Conservation (phyloP, 2,329 filamentous ascomycete species). For the Hyphodiscus sp. region DNA sequence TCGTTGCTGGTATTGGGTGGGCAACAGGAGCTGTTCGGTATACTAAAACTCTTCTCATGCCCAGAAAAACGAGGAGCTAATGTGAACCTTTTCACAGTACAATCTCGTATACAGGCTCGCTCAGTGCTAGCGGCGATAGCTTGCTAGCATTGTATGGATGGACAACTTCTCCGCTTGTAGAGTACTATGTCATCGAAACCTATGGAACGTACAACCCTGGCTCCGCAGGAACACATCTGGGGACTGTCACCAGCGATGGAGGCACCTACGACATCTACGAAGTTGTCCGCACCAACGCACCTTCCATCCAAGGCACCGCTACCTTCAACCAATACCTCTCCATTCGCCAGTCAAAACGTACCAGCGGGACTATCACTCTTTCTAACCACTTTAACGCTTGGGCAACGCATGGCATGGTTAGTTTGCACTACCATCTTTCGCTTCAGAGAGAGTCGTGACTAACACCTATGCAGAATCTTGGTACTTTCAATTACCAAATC, state of each 20-base stretch:
- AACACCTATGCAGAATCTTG: background rate
- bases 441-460: too few relatives aligned
- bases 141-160: too few relatives aligned
- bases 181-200: slow-evolving; percentile 48
- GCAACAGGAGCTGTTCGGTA: slow-evolving; percentile 32
- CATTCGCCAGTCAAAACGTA: slow-evolving; percentile 42
- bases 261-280: slow-evolving; percentile 43
- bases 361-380: slow-evolving; percentile 42
- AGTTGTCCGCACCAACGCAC: slow-evolving; percentile 31
- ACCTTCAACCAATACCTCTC: slow-evolving; percentile 38
- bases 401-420: slow-evolving; percentile 25
- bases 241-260: slow-evolving; percentile 45
- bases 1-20: slow-evolving; percentile 46
- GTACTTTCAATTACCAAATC: background rate
- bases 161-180: slow-evolving; percentile 20
- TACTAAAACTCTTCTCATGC: background rate
- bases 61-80: background rate
- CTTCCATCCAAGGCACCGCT: slow-evolving; percentile 43
- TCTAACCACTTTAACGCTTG: slow-evolving; percentile 48
- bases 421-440: too few relatives aligned
- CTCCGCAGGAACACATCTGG: slow-evolving; percentile 41
- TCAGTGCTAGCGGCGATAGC: too few relatives aligned
- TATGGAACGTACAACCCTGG: slow-evolving; percentile 45
- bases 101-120: slow-evolving; percentile 19
- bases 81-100: background rate